Evolutionary conservation across 495 filamentous ascomycete genomes (phyloP).

Genomic region (Beverwykella pulmonaria): DNA sequence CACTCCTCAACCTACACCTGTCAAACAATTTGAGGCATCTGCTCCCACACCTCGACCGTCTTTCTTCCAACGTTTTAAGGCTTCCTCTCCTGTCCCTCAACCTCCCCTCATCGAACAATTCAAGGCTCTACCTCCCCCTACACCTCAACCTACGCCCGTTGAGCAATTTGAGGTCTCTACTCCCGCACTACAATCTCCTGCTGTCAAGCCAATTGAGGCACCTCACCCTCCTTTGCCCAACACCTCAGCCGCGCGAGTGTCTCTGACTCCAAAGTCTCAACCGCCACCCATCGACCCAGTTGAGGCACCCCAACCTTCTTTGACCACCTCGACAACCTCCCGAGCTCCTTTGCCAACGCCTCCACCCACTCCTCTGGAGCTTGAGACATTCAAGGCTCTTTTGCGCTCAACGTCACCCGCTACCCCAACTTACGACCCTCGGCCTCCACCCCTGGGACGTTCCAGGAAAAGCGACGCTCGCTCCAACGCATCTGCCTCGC

Average conservation of each 20-base stretch:
- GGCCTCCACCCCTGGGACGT: neutral
- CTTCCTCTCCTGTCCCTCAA: too few relatives aligned
- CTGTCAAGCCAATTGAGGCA: neutral
- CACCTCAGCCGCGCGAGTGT: neutral
- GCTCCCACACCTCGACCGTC: too few relatives aligned
- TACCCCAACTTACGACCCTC: neutral
- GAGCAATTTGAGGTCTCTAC: too few relatives aligned
- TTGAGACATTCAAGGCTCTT: neutral
- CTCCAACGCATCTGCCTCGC: neutral
- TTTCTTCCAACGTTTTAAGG: too few relatives aligned
- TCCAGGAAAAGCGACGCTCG: neutral
- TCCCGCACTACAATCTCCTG: neutral
- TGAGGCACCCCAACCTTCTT: neutral
- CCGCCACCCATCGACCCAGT: neutral
- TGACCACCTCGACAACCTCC: neutral
- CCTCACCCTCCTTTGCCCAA: neutral
- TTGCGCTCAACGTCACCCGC: neutral
- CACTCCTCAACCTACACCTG: too few relatives aligned
- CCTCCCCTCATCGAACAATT: too few relatives aligned
- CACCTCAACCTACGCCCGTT: too few relatives aligned
- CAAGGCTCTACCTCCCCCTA: too few relatives aligned
- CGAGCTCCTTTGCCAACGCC: neutral
- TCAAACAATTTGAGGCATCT: too few relatives aligned
- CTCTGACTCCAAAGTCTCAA: neutral
- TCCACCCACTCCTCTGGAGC: neutral